Conservation (phyloP, 2,329 filamentous ascomycete genomes). For the Pyricularia sp. region DNA sequence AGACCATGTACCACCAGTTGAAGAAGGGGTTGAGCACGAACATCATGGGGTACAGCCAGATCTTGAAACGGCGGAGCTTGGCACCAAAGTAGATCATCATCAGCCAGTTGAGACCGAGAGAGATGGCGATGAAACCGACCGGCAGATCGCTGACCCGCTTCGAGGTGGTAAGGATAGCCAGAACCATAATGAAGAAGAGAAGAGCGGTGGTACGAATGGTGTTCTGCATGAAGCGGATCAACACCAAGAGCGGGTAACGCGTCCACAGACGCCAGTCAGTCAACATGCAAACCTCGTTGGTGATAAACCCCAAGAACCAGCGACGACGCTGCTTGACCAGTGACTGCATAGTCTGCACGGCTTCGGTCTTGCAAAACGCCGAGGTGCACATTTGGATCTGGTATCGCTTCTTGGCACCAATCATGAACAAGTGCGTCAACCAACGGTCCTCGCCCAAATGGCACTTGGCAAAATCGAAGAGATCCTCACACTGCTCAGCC, state of each 20-base stretch:
- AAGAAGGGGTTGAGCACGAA: constrained; percentile 93
- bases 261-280: constrained; percentile 89
- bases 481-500: constrained; percentile 86
- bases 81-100: constrained; percentile 95
- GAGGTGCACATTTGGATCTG: constrained; percentile 98
- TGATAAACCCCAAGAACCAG: constrained; percentile 97
- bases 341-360: constrained; percentile 77
- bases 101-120: constrained; percentile 84
- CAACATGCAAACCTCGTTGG: constrained; percentile 97
- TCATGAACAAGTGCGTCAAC: constrained; percentile 98
- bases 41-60: constrained; percentile 92
- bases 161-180: constrained; percentile 77
- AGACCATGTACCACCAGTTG: constrained; percentile 98
- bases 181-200: constrained; percentile 86
- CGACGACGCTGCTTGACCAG: constrained; percentile 88
- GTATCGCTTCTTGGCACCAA: constrained; percentile 83
- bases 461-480: constrained; percentile 95
- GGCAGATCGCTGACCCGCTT: constrained; percentile 72
- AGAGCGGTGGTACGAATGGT: constrained; percentile 91
- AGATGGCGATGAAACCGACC: constrained; percentile 88
- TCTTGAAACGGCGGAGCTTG: constrained; percentile 81
- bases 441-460: constrained; percentile 93
- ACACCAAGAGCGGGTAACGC: constrained; percentile 75
- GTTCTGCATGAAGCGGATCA: constrained; percentile 91
- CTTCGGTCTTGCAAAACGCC: constrained; percentile 97